Conservation (phyloP, 352 stramenopile genomes). For the Phytopythium boreale region DNA sequence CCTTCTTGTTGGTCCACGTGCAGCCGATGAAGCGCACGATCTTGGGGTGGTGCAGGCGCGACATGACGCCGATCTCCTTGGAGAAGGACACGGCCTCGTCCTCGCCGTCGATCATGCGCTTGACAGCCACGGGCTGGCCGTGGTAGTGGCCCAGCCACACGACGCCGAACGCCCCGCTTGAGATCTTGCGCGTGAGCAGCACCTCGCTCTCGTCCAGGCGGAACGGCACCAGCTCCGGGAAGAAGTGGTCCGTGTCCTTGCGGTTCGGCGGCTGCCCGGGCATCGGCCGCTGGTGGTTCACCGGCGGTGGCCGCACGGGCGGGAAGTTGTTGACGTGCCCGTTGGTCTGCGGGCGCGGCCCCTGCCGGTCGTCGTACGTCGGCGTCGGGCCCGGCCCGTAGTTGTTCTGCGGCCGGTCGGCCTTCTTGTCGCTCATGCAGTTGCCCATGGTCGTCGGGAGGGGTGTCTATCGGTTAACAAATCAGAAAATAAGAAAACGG, state of each 20-base stretch:
- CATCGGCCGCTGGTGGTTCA: background rate
- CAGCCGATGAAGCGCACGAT: conserved; percentile 85
- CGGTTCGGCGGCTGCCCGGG: conserved; percentile 2
- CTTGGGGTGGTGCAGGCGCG: conserved; percentile 71
- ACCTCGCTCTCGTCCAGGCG: conserved; percentile 83
- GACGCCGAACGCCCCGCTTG: conserved; percentile 75
- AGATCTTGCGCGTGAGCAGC: conserved; percentile 79
- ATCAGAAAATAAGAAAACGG: background rate
- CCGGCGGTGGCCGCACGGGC: conserved; percentile 7
- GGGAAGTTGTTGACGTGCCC: conserved; percentile 1
- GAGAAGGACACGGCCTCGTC: conserved; percentile 75
- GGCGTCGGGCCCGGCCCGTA: conserved; percentile 2
- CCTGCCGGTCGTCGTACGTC: background rate
- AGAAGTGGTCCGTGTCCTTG: conserved; percentile 45
- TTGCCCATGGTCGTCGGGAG: conserved; percentile 5
- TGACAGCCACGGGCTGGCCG: conserved; percentile 79
- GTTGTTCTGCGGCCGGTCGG: background rate
- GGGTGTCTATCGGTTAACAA: background rate
- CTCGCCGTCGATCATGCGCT: conserved; percentile 84
- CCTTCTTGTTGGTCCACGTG: conserved; percentile 78
- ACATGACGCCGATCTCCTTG: conserved; percentile 84
- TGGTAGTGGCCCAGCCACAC: conserved; percentile 88
- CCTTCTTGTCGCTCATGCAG: conserved; percentile 10
- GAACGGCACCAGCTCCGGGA: conserved; percentile 68
- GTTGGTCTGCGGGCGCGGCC: background rate